Base-by-base conservation (phyloP, 352 stramenopile species). In the Phytophthora macrochlamydospora region DNA sequence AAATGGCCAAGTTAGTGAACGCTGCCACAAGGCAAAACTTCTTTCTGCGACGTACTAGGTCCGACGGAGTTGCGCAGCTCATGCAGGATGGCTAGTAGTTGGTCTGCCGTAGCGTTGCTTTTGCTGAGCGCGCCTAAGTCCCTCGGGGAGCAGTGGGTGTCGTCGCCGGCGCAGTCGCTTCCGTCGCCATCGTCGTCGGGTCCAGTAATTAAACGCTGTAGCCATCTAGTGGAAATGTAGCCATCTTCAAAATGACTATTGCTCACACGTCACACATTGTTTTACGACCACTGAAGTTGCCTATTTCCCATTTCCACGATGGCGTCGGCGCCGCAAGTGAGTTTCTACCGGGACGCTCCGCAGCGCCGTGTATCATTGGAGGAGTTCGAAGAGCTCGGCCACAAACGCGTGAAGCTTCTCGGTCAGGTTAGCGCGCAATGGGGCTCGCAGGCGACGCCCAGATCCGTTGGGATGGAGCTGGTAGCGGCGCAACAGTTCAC, bases 371-470 rank as follows among this genome's bases (percentile, higher is more conserved):
- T 99, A 48, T 87, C 81, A 53, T 77, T 99, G 48, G 95, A 99
- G 49, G 93, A 98, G 51, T 96, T 99, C 73, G 87, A 99, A 73
- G 91, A 37, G 86, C 87, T 68, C 75, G 93, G 9, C 66, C 98
- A 32, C 72, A 91, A 59, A n/a, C 76, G 97, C 7, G 13, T 91
- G 5, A 59, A 76, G 13, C 38, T 92, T n/a, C 61, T 94, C n/a
- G 66, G 56, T 7, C 53, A 59, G 33, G 30, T 86, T 12, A 5
- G 24, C 8, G 43, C 55, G 50, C 45, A 54, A 62, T 65, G 65
- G 59, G 51, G 33, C 33, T 32, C 29, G 7, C 14, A 46, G 2
- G 45, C 49, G 9, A 35, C 42, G 14, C 4, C 1, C 2, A 46
- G 56, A 4, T 32, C 51, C 2, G 7, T 53, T 8, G 4, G 56